Evolutionary conservation across 2,329 filamentous ascomycete genomes (phyloP).

Genomic region (Chrysoporthe austroafricana): DNA sequence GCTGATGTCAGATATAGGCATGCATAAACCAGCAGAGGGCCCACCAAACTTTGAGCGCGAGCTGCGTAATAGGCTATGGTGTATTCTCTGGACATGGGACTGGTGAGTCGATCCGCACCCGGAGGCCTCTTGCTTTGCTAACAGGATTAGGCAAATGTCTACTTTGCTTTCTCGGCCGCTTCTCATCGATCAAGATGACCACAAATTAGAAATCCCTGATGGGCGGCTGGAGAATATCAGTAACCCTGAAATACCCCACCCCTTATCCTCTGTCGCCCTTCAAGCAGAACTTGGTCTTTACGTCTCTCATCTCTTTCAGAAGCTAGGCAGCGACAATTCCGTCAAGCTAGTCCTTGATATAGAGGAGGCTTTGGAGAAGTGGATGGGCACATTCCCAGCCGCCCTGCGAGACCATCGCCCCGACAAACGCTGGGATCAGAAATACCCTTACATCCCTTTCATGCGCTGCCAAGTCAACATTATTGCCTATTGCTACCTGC

Average conservation of each 20-base stretch:
- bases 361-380: constrained; percentile 34
- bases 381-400: constrained; percentile 30
- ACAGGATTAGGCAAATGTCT: constrained; percentile 28
- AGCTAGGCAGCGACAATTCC: constrained; percentile 13
- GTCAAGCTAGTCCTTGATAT: constrained; percentile 25
- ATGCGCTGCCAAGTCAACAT: constrained; percentile 38
- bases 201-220: constrained; percentile 24
- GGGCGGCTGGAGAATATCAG: constrained; percentile 25
- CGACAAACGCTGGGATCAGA: constrained; percentile 36
- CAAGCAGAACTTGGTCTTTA: constrained; percentile 26
- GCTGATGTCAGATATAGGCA: constrained; percentile 7
- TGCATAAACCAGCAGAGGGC: constrained; percentile 23
- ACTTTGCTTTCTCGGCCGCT: constrained; percentile 27
- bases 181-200: constrained; percentile 28
- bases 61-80: constrained; percentile 28
- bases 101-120: constrained; percentile 15
- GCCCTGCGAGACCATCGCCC: constrained; percentile 33
- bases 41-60: constrained; percentile 26
- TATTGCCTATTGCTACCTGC: constrained; percentile 35
- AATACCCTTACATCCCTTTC: constrained; percentile 35
- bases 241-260: constrained; percentile 17
- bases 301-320: constrained; percentile 26
- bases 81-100: constrained; percentile 28
- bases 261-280: constrained; percentile 24
- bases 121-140: not conserved